These are phyloP conservation scores for Candida gigantensis DNA, from an alignment of 1,139 yeast species.

Conservation along the genomic window DNA sequence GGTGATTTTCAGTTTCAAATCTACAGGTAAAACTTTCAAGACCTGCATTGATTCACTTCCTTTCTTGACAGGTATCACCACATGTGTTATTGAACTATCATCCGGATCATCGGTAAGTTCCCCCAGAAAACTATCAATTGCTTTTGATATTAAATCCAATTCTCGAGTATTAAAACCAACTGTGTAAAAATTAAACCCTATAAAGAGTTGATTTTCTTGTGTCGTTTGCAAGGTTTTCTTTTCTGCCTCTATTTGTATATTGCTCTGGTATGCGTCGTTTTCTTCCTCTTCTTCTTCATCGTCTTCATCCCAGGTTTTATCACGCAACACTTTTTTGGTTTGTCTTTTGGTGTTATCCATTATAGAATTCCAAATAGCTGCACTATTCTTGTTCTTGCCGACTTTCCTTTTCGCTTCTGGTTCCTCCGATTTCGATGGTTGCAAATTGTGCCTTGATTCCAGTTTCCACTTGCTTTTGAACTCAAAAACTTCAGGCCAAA, in stretches of 20 bases:
- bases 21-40: slow-evolving; percentile 27
- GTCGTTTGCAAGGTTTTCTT: background rate
- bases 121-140: slow-evolving; percentile 49
- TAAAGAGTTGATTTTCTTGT: slow-evolving; percentile 27
- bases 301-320: slow-evolving; percentile 34
- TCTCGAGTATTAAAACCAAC: slow-evolving; percentile 42
- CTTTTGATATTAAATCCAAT: slow-evolving; percentile 29
- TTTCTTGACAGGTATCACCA: slow-evolving; percentile 42
- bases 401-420: slow-evolving; percentile 16
- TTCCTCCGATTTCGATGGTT: slow-evolving; percentile 17
- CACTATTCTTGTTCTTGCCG: slow-evolving; percentile 19
- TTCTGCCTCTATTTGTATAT: background rate
- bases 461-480: slow-evolving; percentile 3
- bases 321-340: slow-evolving; percentile 19
- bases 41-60: slow-evolving; percentile 28
- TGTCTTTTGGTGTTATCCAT: slow-evolving; percentile 37
- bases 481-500: slow-evolving; percentile 43
- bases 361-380: slow-evolving; percentile 51
- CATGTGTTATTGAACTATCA: slow-evolving; percentile 34
- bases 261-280: background rate
- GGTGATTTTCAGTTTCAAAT: slow-evolving; percentile 23
- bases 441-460: slow-evolving; percentile 12
- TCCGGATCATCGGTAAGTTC: slow-evolving; percentile 22
- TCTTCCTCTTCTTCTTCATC: slow-evolving; percentile 14
- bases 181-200: slow-evolving; percentile 35